Evolutionary conservation across 495 filamentous ascomycete species (phyloP), one percentile per base, ranked within the genome.

Genomic region (Aspergillus kassunensis): DNA sequence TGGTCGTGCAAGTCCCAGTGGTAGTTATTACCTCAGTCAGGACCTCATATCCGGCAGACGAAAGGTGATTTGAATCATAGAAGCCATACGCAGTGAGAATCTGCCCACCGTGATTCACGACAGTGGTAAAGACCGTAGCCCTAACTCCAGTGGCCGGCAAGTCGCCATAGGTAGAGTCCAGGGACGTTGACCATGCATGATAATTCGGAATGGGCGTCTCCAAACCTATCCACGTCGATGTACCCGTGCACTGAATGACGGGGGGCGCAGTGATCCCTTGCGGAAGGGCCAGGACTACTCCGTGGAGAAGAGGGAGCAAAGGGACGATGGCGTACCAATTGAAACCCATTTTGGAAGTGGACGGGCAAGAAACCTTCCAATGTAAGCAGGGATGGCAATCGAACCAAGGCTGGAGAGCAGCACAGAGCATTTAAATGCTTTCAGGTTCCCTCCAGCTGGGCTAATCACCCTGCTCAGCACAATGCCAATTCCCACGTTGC

Each of bases 141-240:
- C 41, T 44, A 24, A 44, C 41, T 13, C 41, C 41, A 0, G 41
- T 44, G 20, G 41, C 25, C 13, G 41, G 41, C 20, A 44, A n/a
- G 4, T 44, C 19, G 16, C 41, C 21, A 12, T 44, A 44, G 7
- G 41, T 44, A 12, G 41, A 44, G 41, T 44, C 41, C 18, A 44
- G 10, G n/a, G 41, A 44, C 0, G 41, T 27, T 21, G 41, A 44
- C 41, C 41, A 44, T 21, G 24, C 41, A 11, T 44, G 41, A 12
- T 44, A 44, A 21, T 44, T 27, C 8, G 41, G 21, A 23, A 44
- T 44, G 3, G 41, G 41, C 10, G 41, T 44, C 41, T 44, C 41
- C 13, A 44, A 4, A 6, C 41, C 41, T 12, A 44, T 44, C 41
- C 41, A 44, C 13, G 41, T 44, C n/a, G 41, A 44, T n/a, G 21